These are phyloP conservation scores for Tothia fuscella DNA, from an alignment of 2,329 filamentous ascomycete genomes.

Conservation along the genomic window DNA sequence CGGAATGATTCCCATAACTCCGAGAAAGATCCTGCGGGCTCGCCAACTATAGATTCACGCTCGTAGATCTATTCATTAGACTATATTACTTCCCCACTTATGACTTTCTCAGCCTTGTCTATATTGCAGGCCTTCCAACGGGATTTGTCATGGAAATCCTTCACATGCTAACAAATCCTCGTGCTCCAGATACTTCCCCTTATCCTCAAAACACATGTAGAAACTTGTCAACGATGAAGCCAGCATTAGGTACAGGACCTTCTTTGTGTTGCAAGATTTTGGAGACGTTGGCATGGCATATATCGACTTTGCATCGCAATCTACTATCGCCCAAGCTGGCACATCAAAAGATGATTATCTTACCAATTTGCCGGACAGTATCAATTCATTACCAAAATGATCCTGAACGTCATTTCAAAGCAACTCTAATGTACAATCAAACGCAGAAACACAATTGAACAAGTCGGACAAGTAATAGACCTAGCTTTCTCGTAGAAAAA, in stretches of 20 bases:
- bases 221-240: constrained; percentile 52
- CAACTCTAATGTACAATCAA: constrained; percentile 61
- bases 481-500: too few species aligned
- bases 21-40: too few species aligned
- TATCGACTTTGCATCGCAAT: constrained; percentile 70
- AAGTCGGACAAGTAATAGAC: constrained; percentile 52
- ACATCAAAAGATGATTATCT: constrained; percentile 56
- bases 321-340: constrained; percentile 42
- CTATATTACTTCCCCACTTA: neutral
- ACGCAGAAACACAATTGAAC: constrained; percentile 45
- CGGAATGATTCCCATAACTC: too few species aligned
- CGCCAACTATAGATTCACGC: neutral
- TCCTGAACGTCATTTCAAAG: constrained; percentile 36
- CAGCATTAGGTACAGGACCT: constrained; percentile 43
- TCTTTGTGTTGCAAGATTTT: constrained; percentile 44
- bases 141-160: constrained; percentile 38
- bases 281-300: constrained; percentile 60
- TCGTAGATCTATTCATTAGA: neutral
- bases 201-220: constrained; percentile 74
- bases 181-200: constrained; percentile 13
- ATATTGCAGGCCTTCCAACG: neutral
- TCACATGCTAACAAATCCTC: constrained; percentile 45
- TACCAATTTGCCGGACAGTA: constrained; percentile 50
- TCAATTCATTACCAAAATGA: constrained; percentile 39
- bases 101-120: neutral